phyloP scores from a whole-genome alignment of 495 filamentous ascomycete genomes.

The Penicillium angulare region DNA sequence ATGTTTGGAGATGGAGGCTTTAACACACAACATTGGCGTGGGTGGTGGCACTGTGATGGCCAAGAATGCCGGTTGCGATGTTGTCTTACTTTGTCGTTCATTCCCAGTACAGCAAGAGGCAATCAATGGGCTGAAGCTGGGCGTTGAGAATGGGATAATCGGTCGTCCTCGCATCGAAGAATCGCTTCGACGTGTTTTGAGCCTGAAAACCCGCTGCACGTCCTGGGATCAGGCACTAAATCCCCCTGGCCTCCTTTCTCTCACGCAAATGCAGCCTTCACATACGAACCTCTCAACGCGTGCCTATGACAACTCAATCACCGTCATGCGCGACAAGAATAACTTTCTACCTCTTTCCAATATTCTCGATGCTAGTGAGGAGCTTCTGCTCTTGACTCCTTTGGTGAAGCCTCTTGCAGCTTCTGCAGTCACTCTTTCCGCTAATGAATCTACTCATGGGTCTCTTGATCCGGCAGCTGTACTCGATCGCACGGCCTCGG shows the following conservation, averaged over 20 bases:
- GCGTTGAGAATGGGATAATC: constrained; percentile 82
- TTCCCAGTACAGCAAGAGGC: constrained; percentile 86
- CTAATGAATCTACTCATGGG: constrained; percentile 47
- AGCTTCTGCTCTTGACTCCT: constrained; percentile 78
- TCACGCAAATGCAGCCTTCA: constrained; percentile 75
- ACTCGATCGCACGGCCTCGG: constrained; percentile 60
- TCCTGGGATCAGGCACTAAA: constrained; percentile 82
- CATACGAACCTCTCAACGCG: constrained; percentile 76
- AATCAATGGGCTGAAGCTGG: constrained; percentile 77
- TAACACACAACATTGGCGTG: constrained; percentile 89
- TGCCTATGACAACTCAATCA: constrained; percentile 83
- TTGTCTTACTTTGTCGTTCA: constrained; percentile 79
- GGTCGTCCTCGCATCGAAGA: constrained; percentile 69
- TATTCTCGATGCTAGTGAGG: constrained; percentile 75
- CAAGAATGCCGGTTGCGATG: constrained; percentile 85
- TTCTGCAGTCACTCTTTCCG: constrained; percentile 63
- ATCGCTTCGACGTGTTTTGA: constrained; percentile 70
- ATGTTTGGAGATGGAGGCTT: constrained; percentile 91
- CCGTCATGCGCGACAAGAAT: constrained; percentile 80
- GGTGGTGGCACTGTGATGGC: constrained; percentile 92
- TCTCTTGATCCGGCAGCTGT: constrained; percentile 55
- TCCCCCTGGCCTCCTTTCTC: constrained; percentile 65
- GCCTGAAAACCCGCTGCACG: constrained; percentile 73
- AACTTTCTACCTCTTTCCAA: constrained; percentile 74
- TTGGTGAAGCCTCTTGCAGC: constrained; percentile 83